Conservation (phyloP, 2,329 filamentous ascomycete species). For the Cladosporium halotolerans region DNA sequence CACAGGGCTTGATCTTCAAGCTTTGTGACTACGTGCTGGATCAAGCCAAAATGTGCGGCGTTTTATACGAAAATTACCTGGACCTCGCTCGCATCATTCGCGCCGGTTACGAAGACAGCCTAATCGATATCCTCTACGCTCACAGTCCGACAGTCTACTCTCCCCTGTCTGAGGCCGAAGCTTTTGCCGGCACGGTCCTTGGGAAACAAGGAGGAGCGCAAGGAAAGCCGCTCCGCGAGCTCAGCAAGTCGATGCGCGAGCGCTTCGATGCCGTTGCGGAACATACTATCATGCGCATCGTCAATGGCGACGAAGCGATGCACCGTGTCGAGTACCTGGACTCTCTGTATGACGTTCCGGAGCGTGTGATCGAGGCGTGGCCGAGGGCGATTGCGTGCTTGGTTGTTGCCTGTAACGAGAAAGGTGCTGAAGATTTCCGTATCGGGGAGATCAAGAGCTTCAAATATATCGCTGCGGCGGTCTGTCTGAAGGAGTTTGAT, state of each 20-base stretch:
- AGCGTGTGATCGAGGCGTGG: slow-evolving; percentile 37
- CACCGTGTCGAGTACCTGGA: slow-evolving; percentile 19
- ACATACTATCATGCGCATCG: slow-evolving; percentile 40
- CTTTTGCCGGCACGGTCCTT: slow-evolving; percentile 53
- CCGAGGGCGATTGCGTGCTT: slow-evolving; percentile 48
- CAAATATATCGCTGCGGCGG: slow-evolving; percentile 46
- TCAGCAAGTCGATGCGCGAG: slow-evolving; percentile 33
- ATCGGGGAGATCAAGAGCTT: slow-evolving; percentile 43
- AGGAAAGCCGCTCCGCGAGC: slow-evolving; percentile 29
- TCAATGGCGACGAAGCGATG: slow-evolving; percentile 33
- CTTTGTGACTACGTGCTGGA: slow-evolving; percentile 38
- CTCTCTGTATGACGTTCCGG: slow-evolving; percentile 21
- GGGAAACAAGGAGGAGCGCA: slow-evolving; percentile 38
- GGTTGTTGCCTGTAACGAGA: slow-evolving; percentile 35
- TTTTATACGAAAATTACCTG: slow-evolving; percentile 34
- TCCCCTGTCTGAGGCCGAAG: slow-evolving; percentile 47
- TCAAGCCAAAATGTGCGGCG: slow-evolving; percentile 20
- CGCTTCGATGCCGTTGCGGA: slow-evolving; percentile 37
- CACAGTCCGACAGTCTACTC: slow-evolving; percentile 37
- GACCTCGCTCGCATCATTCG: slow-evolving; percentile 37
- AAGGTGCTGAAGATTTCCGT: slow-evolving; percentile 25
- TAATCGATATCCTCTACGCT: slow-evolving; percentile 43
- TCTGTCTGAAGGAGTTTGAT: slow-evolving; percentile 46
- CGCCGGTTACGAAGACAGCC: slow-evolving; percentile 49
- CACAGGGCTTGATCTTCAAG: slow-evolving; percentile 20